phyloP scores from a whole-genome alignment of 169 alveolate genomes.

The Blepharisma undulans region DNA sequence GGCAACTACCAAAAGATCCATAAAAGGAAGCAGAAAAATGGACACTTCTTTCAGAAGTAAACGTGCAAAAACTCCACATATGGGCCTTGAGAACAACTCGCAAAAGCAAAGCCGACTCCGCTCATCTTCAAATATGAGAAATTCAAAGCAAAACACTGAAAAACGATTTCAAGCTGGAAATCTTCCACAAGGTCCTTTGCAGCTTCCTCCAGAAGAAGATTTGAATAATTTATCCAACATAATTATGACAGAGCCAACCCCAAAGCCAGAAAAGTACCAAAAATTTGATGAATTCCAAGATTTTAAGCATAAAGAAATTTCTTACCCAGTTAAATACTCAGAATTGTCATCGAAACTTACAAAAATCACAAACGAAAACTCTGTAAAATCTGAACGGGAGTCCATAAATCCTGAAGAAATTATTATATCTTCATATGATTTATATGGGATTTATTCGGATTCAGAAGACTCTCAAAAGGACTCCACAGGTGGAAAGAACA shows the following conservation, averaged over 20 bases:
- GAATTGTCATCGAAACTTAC: not conserved
- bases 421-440: not conserved
- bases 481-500: not conserved
- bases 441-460: constrained; percentile 12
- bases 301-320: not conserved
- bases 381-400: not conserved
- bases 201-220: not conserved
- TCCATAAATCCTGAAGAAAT: not conserved
- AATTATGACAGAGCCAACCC: not conserved
- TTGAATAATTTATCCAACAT: not conserved
- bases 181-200: not conserved
- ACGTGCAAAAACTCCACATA: not conserved
- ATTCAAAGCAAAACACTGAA: not conserved
- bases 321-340: not conserved
- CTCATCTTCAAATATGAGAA: not conserved
- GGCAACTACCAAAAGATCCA: not conserved
- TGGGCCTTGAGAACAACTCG: not conserved
- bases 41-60: not conserved
- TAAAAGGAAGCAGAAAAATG: not conserved
- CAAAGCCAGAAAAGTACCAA: not conserved
- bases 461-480: not conserved
- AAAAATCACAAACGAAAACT: not conserved
- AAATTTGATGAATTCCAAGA: not conserved
- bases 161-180: not conserved
- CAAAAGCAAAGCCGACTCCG: not conserved